Evolutionary conservation across 768 basidiomycete species (phyloP).

Genomic region (Phlegmacium glaucopus): DNA sequence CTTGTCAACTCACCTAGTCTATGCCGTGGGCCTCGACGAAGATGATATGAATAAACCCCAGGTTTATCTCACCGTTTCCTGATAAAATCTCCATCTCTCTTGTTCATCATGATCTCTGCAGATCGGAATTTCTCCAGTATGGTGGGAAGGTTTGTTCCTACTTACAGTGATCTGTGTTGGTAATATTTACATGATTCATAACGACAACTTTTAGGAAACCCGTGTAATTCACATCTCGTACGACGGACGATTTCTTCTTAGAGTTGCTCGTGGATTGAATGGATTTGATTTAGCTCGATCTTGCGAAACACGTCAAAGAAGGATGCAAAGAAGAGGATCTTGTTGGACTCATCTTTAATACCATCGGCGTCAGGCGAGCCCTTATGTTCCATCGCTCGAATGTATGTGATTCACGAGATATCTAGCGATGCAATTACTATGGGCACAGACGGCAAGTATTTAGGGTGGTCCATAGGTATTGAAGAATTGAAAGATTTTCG

Average conservation of each 20-base stretch:
- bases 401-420: neutral
- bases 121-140: slow-evolving; percentile 86
- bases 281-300: slow-evolving; percentile 52
- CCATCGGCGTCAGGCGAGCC: slow-evolving; percentile 74
- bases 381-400: too few relatives aligned
- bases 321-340: slow-evolving; percentile 80
- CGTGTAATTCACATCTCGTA: slow-evolving; percentile 82
- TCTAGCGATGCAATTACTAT: slow-evolving; percentile 80
- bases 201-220: slow-evolving; percentile 54
- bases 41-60: slow-evolving; percentile 85
- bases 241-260: slow-evolving; percentile 9
- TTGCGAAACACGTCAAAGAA: slow-evolving; percentile 76
- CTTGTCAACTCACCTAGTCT: slow-evolving; percentile 43
- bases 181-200: neutral
- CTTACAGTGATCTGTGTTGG: neutral
- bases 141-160: slow-evolving; percentile 78
- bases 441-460: slow-evolving; percentile 74
- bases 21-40: slow-evolving; percentile 73
- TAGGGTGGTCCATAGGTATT: neutral
- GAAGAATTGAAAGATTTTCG: neutral
- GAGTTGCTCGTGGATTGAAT: too few relatives aligned
- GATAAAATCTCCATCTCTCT: too few relatives aligned
- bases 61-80: slow-evolving; percentile 31
- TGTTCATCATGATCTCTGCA: slow-evolving; percentile 19
- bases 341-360: slow-evolving; percentile 81